Base-by-base conservation (phyloP, 2,329 filamentous ascomycete genomes). In the Ascochyta koolunga region DNA sequence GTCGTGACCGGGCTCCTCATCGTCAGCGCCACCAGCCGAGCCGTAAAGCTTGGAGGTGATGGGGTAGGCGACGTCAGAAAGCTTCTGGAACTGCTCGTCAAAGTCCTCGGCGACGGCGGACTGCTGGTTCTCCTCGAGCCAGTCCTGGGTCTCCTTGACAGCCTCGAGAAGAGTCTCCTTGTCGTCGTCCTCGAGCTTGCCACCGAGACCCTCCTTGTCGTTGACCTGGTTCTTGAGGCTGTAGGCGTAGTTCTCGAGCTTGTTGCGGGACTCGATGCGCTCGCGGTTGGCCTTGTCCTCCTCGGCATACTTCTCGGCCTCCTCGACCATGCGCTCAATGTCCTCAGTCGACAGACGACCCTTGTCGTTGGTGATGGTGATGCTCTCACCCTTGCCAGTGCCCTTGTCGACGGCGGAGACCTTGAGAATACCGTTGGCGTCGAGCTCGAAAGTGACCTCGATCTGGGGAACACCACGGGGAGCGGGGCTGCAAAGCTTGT, bases 321-420 rank as follows among this genome's bases (percentile, higher is more conserved):
- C 95, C 67, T 89, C 88, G 62, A 99, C 92, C 95, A 99, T 99
- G 79, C 95, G 95, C 79, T 98, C 93, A 69, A 99, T 99, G 79
- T 99, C 95, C 68, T 99, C 95, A 73, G 89, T 89, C 70, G 89
- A 92, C 46, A 99, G 89, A 77, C 95, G 93, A 67, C 95, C 95
- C 88, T 98, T 98, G 82, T 99, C 95, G 82, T 99, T 98, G 82
- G 90, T 98, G 77, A 99, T 99, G 69, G 95, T 98, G 78, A 99
- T 98, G 61, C 89, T 92, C 84, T 99, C 92, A 61, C 86, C 87
- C 86, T 98, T 97, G 79, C 95, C 95, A 71, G 93, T 97, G 76
- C 93, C 95, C 89, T 98, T 98, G 80, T 99, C 95, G 72, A 90
- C 88, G 65, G 95, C 95, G 64, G 90, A 91, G 61, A 99, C 95